A percentile compares a stretch with the other conserved stretches of the same genome.
Evolutionary conservation across 1,139 yeast species (phyloP).

Genomic region (Casaregolazyma suthepensis): DNA sequence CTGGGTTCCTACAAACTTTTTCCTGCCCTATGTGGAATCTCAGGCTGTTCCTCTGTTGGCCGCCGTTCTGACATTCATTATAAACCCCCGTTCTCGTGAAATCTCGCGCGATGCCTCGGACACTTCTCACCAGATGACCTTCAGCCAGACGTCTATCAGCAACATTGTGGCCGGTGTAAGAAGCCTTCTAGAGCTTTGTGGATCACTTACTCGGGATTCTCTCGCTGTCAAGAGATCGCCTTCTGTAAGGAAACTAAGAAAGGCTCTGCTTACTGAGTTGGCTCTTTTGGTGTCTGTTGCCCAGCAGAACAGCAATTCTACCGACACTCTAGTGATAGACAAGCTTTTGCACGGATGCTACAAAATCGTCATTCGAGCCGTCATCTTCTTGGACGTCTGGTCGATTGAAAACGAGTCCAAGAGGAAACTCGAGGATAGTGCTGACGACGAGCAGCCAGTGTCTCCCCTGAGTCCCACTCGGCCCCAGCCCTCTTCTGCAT

Average conservation of each 20-base stretch:
- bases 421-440: constrained; percentile 4
- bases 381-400: constrained; percentile 71
- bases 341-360: constrained; percentile 65
- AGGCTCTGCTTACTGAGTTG: constrained; percentile 82
- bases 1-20: constrained; percentile 96
- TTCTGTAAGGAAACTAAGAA: constrained; percentile 65
- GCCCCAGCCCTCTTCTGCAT: not conserved
- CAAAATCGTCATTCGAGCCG: constrained; percentile 68
- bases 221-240: constrained; percentile 68
- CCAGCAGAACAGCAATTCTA: constrained; percentile 70
- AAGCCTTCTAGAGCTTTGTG: constrained; percentile 64
- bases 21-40: constrained; percentile 47
- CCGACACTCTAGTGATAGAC: constrained; percentile 59
- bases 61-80: constrained; percentile 69
- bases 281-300: constrained; percentile 83
- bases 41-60: constrained; percentile 52
- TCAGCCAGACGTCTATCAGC: constrained; percentile 42
- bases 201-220: constrained; percentile 79
- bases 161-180: constrained; percentile 81
- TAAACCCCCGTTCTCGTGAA: constrained; percentile 46
- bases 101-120: constrained; percentile 12
- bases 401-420: constrained; percentile 34
- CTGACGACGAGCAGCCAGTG: constrained; percentile 7
- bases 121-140: constrained; percentile 22
- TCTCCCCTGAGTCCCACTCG: constrained; percentile 6